Evolutionary conservation across 1,139 yeast species (phyloP).

Genomic region (Suhomyces choctaworum): DNA sequence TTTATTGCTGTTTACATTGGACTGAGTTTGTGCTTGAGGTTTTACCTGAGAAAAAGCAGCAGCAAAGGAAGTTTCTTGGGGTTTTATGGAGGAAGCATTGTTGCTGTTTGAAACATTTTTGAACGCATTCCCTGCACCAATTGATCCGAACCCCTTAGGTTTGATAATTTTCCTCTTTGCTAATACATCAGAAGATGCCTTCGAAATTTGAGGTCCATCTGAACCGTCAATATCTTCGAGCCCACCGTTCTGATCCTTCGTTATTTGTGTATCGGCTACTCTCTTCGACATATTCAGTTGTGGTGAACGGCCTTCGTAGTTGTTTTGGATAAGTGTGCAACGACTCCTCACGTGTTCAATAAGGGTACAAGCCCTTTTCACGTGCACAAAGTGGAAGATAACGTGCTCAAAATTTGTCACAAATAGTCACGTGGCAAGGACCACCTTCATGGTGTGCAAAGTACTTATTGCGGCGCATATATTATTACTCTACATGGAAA

Average conservation of each 20-base stretch:
- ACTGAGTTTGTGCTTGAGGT: too few relatives aligned
- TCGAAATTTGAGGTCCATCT: slow-evolving; percentile 31
- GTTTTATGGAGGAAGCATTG: too few relatives aligned
- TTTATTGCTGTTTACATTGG: slow-evolving; percentile 33
- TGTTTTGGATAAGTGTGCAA: slow-evolving; percentile 1
- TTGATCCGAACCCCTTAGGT: slow-evolving; percentile 42
- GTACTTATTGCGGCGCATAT: too few relatives aligned
- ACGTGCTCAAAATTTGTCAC: slow-evolving; percentile 3
- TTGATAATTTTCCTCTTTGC: slow-evolving; percentile 66
- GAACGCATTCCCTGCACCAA: slow-evolving; percentile 5
- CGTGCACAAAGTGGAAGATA: background rate
- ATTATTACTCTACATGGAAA: too few relatives aligned
- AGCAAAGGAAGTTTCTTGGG: too few relatives aligned
- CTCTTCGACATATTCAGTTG: slow-evolving; percentile 58
- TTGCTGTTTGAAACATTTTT: background rate
- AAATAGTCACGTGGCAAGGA: slow-evolving; percentile 1
- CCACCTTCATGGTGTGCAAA: too few relatives aligned
- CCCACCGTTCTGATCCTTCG: slow-evolving; percentile 40
- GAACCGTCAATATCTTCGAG: slow-evolving; percentile 37
- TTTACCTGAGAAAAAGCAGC: too few relatives aligned
- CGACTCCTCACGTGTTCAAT: slow-evolving; percentile 1
- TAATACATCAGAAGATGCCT: slow-evolving; percentile 64
- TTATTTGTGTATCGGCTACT: slow-evolving; percentile 60
- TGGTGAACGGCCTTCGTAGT: background rate
- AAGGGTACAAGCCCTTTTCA: slow-evolving; percentile 7